Conservation (phyloP, 805 yeast genomes). For the Candida montana region DNA sequence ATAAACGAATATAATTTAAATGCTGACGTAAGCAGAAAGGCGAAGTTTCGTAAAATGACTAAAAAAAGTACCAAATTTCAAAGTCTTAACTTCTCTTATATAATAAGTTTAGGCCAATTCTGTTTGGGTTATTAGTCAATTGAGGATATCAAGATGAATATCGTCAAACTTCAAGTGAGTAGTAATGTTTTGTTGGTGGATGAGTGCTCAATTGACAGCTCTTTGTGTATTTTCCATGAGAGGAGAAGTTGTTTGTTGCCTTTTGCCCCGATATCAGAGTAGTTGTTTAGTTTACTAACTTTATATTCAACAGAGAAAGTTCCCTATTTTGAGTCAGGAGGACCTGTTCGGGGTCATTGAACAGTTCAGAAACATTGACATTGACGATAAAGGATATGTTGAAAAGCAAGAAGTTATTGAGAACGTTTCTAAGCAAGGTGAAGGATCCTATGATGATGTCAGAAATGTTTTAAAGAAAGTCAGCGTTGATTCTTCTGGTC, state of each 20-base stretch:
- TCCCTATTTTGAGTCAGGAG: constrained; percentile 78
- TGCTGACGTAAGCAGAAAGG: neutral
- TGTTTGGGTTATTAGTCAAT: too few relatives aligned
- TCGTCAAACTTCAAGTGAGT: constrained; percentile 56
- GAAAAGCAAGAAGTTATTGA: constrained; percentile 89
- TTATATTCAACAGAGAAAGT: constrained; percentile 54
- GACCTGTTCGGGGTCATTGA: constrained; percentile 84
- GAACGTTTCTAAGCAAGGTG: constrained; percentile 71
- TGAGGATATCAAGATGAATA: constrained; percentile 41
- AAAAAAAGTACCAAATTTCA: too few relatives aligned
- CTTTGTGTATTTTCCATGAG: neutral
- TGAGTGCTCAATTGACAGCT: neutral
- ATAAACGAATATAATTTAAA: neutral
- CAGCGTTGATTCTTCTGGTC: constrained; percentile 93
- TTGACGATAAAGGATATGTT: constrained; percentile 90
- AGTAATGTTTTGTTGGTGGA: too few relatives aligned
- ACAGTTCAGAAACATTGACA: constrained; percentile 77
- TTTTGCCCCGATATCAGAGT: constrained; percentile 1
- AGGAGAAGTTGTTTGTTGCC: neutral
- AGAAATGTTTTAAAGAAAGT: constrained; percentile 90
- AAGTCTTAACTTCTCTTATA: too few relatives aligned
- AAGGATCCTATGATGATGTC: constrained; percentile 83
- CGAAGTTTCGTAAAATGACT: neutral
- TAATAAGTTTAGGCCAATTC: too few relatives aligned
- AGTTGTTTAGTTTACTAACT: constrained; percentile 6